Percentiles rank a stretch among this genome's conserved stretches.
Evolutionary conservation across 352 stramenopile species (phyloP).

Genomic region (Discostella stelligera): DNA sequence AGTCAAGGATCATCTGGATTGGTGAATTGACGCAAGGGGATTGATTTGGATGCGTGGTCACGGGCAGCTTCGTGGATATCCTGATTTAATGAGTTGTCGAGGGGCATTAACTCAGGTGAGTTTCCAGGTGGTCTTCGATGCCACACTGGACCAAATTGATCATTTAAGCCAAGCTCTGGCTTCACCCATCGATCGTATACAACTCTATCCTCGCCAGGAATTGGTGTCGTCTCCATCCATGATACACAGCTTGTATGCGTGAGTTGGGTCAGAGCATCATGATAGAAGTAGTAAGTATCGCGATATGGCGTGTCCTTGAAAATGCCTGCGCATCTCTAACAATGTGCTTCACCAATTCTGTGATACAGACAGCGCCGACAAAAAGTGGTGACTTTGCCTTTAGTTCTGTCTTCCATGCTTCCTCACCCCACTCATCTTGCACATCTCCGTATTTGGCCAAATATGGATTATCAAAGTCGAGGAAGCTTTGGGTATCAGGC

Average conservation of each 20-base stretch:
- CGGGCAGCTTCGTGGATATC: slow-evolving; percentile 6
- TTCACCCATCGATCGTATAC: slow-evolving; percentile 12
- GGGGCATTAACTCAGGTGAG: slow-evolving; percentile 10
- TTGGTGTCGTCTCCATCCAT: slow-evolving; percentile 11
- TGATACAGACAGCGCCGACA: not conserved
- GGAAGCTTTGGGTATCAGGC: not conserved
- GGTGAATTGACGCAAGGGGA: not conserved
- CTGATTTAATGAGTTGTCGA: slow-evolving; percentile 14
- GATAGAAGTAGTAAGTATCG: slow-evolving; percentile 12
- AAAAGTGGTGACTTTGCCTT: not conserved
- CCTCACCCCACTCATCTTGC: slow-evolving; percentile 4
- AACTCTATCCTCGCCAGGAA: slow-evolving; percentile 11
- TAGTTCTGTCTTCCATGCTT: slow-evolving; percentile 1
- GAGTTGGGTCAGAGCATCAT: slow-evolving; percentile 3
- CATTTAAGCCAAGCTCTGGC: slow-evolving; percentile 6
- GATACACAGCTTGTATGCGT: not conserved
- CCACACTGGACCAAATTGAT: not conserved
- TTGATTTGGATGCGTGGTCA: slow-evolving; percentile 1
- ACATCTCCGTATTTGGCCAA: slow-evolving; percentile 2
- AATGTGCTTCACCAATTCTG: slow-evolving; percentile 17
- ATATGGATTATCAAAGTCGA: slow-evolving; percentile 10
- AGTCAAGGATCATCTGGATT: not conserved
- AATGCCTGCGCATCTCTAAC: not conserved
- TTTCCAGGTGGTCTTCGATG: not conserved
- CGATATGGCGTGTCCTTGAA: not conserved